These are phyloP conservation scores for Corylus avellana DNA, from an alignment of 306 rosid genomes.

Conservation along the genomic window DNA sequence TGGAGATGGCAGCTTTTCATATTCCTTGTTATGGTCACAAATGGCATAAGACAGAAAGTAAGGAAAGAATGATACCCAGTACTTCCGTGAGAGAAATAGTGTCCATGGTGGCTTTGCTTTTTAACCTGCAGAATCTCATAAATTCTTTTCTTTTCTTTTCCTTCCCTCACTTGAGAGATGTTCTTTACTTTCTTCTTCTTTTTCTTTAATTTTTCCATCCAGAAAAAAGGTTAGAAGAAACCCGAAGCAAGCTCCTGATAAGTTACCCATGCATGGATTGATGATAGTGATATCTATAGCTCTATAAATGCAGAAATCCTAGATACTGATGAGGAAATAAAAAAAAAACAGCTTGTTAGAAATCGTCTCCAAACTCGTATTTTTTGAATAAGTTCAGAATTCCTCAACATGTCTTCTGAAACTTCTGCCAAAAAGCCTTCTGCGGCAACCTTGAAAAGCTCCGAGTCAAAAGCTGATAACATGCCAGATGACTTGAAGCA, in stretches of 20 bases:
- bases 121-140: conserved; percentile 32
- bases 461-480: conserved; percentile 55
- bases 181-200: conserved; percentile 44
- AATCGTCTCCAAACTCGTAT: background rate
- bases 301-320: conserved; percentile 31
- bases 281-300: background rate
- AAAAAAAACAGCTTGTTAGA: background rate
- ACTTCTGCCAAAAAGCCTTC: conserved; percentile 39
- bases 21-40: conserved; percentile 31
- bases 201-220: conserved; percentile 35
- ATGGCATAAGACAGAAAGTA: conserved; percentile 28
- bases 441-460: conserved; percentile 38
- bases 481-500: conserved; percentile 82
- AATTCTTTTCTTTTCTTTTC: conserved; percentile 46
- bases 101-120: conserved; percentile 22
- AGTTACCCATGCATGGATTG: conserved; percentile 8
- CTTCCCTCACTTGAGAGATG: conserved; percentile 31
- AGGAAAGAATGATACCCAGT: conserved; percentile 62
- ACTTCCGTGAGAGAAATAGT: conserved; percentile 35
- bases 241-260: conserved; percentile 20
- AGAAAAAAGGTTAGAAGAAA: conserved; percentile 3
- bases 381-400: conserved; percentile 12
- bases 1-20: conserved; percentile 27
- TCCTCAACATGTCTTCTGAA: background rate
- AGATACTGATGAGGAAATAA: background rate